Conservation (phyloP, 768 basidiomycete genomes). For the Coprinopsis strossmayeri region DNA sequence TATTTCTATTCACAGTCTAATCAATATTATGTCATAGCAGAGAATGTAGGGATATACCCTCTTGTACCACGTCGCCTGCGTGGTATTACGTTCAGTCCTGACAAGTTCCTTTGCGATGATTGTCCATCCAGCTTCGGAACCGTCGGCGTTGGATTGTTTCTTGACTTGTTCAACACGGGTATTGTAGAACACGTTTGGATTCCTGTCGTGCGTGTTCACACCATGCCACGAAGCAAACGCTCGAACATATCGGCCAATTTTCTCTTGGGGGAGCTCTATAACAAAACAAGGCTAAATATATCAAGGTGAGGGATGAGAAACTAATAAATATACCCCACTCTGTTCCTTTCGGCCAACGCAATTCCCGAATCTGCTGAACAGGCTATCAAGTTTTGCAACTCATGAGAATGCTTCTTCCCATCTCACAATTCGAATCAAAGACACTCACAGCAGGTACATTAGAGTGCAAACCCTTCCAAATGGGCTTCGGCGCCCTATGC, state of each 20-base stretch:
- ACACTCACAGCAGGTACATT: constrained; percentile 29
- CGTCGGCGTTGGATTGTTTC: constrained; percentile 25
- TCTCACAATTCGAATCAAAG: neutral
- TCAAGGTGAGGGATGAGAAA: neutral
- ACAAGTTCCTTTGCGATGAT: constrained; percentile 27
- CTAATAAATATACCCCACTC: constrained; percentile 24
- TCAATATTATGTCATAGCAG: constrained; percentile 1
- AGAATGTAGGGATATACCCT: constrained; percentile 20
- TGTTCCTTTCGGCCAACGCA: constrained; percentile 24
- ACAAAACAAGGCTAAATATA: neutral
- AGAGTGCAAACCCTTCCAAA: constrained; percentile 28
- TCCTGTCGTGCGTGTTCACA: constrained; percentile 36
- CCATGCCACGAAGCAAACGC: constrained; percentile 35
- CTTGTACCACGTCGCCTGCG: constrained; percentile 30
- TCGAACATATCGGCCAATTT: constrained; percentile 31
- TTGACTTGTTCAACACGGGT: constrained; percentile 42
- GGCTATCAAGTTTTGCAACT: constrained; percentile 12
- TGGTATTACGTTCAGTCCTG: constrained; percentile 11
- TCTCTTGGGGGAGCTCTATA: constrained; percentile 27
- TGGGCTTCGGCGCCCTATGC: constrained; percentile 31
- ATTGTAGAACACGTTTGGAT: constrained; percentile 32
- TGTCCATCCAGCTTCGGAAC: constrained; percentile 27
- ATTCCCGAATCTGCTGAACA: constrained; percentile 25
- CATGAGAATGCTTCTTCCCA: neutral
- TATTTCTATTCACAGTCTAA: constrained; percentile 21